Evolutionary conservation across 129 eudicot genomes (phyloP), one percentile per base, ranked within the genome.

Genomic region (Flaveria bidentis): DNA sequence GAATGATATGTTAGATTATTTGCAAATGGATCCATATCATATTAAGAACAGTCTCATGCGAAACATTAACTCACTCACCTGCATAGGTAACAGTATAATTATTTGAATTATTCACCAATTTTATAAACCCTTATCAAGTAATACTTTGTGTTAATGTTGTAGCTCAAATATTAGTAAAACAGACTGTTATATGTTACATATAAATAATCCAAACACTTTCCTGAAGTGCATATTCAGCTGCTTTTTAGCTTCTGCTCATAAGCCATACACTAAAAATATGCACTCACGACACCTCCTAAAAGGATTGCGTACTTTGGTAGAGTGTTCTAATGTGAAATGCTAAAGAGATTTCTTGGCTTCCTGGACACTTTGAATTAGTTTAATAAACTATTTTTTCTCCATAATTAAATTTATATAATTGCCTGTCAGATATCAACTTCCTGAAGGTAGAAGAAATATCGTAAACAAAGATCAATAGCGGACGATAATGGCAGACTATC

Each of bases 401-500:
- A 58, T 22, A 23, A 11, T 10, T 58, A 23, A 12, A 58, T 58
- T 26, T 28, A 12, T 61, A 61, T 61, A 26, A 26, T 60, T 63
- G 20, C 46, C 22, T 64, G 28, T 66, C 51, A 39, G 26, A 66
- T 66, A 3, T 66, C 28, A 39, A 66, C 28, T 39, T n/a, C 51
- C 51, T 10, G 51, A 66, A 64, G 50, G 51, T 66, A 39, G 50
- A 60, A 45, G 28, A 36, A 18, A 50, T 50, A 73, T 60, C 44
- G 14, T 17, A 67, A 12, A 68, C 39, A 76, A 69, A 51, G 42
- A 52, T 33, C 5, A 12, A 45, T 9, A 62, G 75, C 5, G 47
- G 46, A 53, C 42, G 71, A 11, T 15, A 61, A 92, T 92, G 96
- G 93, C 85, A 77, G 91, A 93, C 76, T 86, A 93, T 56, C 98